Percentiles rank a stretch among this genome's conserved stretches.
phyloP scores from a whole-genome alignment of 2,329 filamentous ascomycete species.

The Sordariomycetes sp. region DNA sequence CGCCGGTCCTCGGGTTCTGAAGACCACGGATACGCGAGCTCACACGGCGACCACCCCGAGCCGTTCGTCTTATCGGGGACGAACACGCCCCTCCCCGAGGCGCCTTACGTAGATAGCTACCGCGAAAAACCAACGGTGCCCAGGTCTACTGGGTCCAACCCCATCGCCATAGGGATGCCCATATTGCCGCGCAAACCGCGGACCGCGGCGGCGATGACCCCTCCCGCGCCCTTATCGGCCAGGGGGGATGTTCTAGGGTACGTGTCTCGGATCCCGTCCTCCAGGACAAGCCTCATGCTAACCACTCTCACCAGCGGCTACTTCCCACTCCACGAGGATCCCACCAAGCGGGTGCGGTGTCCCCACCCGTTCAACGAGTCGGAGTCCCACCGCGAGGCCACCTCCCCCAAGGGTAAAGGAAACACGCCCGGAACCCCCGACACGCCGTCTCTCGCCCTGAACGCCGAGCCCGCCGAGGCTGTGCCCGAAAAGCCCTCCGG shows the following conservation, averaged over 20 bases:
- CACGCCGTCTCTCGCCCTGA: background rate
- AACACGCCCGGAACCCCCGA: background rate
- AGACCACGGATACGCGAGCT: slow-evolving; percentile 9
- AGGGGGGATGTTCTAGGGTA: slow-evolving; percentile 50
- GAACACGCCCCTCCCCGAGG: slow-evolving; percentile 10
- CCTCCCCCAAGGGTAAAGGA: background rate
- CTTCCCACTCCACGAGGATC: slow-evolving; percentile 50
- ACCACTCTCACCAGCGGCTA: slow-evolving; percentile 34
- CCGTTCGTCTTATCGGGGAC: slow-evolving; percentile 24
- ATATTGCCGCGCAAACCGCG: slow-evolving; percentile 18
- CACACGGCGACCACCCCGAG: slow-evolving; percentile 15
- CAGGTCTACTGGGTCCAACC: slow-evolving; percentile 14
- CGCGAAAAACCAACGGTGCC: background rate
- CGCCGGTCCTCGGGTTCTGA: background rate
- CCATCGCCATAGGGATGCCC: slow-evolving; percentile 43
- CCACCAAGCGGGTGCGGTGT: slow-evolving; percentile 30
- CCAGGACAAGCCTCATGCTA: slow-evolving; percentile 4
- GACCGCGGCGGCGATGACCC: slow-evolving; percentile 27
- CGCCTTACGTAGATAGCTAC: background rate
- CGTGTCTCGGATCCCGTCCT: slow-evolving; percentile 15
- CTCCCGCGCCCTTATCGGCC: slow-evolving; percentile 41
- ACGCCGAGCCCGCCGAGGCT: background rate
- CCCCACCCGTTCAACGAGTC: slow-evolving; percentile 36
- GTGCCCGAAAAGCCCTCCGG: background rate
- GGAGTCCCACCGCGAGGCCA: background rate